These are phyloP conservation scores for Podospora tetraspora DNA, from an alignment of 495 filamentous ascomycete genomes.

Conservation along the genomic window DNA sequence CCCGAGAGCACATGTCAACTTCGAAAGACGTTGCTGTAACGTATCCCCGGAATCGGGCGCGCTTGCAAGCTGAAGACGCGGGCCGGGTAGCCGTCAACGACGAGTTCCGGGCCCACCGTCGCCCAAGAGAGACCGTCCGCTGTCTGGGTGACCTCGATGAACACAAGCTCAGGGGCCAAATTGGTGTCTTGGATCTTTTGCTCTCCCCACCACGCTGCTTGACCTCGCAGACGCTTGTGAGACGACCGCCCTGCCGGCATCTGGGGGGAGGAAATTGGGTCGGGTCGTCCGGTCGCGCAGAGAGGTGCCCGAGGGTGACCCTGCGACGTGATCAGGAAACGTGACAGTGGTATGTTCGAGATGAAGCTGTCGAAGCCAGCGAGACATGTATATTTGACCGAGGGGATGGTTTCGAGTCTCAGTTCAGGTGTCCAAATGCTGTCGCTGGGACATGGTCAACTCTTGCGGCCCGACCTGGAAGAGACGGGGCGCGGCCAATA, in stretches of 20 bases:
- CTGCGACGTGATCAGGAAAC: neutral
- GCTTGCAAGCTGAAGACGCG: neutral
- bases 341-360: neutral
- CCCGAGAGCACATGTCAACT: neutral
- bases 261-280: neutral
- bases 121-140: neutral
- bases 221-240: neutral
- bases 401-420: neutral
- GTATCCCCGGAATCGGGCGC: neutral
- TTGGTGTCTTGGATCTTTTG: neutral
- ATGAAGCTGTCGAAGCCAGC: neutral
- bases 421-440: neutral
- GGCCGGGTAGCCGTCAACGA: neutral
- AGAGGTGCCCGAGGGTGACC: neutral
- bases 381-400: neutral
- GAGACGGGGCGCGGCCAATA: slow-evolving; percentile 6
- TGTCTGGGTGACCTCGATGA: neutral
- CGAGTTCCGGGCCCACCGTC: neutral
- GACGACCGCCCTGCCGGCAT: neutral
- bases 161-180: neutral
- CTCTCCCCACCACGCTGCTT: neutral
- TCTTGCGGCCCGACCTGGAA: neutral
- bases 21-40: neutral
- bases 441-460: neutral
- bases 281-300: neutral